Evolutionary conservation across 2,329 filamentous ascomycete species (phyloP).

Genomic region (Claviceps sp.): DNA sequence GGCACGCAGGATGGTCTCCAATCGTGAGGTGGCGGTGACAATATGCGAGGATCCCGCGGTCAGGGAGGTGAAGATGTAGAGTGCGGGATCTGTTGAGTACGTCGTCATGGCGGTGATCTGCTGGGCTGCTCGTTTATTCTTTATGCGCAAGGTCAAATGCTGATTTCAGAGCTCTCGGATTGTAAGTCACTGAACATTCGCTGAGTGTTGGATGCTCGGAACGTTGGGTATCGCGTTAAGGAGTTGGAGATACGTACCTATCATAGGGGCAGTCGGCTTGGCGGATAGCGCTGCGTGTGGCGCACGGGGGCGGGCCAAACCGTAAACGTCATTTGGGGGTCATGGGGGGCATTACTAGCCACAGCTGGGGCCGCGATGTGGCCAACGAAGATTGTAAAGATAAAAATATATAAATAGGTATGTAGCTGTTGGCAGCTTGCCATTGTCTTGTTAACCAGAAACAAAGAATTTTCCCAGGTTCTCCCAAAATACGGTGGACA

Average conservation of each 20-base stretch:
- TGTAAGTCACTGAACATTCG: background rate
- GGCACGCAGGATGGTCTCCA: conserved; percentile 91
- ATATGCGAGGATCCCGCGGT: conserved; percentile 94
- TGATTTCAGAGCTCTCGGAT: background rate
- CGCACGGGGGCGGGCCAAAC: too few species aligned
- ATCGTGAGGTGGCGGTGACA: conserved; percentile 84
- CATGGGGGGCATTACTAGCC: too few species aligned
- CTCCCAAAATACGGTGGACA: too few species aligned
- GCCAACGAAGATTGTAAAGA: too few species aligned
- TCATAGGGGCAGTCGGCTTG: too few species aligned
- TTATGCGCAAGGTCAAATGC: background rate
- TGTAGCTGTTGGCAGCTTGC: too few species aligned
- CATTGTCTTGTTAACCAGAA: too few species aligned
- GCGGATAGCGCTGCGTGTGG: too few species aligned
- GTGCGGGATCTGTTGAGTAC: conserved; percentile 49
- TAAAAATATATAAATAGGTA: too few species aligned
- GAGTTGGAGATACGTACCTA: background rate
- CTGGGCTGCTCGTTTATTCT: background rate
- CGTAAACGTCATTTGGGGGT: too few species aligned
- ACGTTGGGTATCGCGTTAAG: background rate
- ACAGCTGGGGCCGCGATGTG: too few species aligned
- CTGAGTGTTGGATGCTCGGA: background rate
- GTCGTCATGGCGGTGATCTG: conserved; percentile 19
- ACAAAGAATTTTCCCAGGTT: too few species aligned
- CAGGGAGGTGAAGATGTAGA: conserved; percentile 93